phyloP scores from a whole-genome alignment of 352 stramenopile species.

The Phytophthora multivora region DNA sequence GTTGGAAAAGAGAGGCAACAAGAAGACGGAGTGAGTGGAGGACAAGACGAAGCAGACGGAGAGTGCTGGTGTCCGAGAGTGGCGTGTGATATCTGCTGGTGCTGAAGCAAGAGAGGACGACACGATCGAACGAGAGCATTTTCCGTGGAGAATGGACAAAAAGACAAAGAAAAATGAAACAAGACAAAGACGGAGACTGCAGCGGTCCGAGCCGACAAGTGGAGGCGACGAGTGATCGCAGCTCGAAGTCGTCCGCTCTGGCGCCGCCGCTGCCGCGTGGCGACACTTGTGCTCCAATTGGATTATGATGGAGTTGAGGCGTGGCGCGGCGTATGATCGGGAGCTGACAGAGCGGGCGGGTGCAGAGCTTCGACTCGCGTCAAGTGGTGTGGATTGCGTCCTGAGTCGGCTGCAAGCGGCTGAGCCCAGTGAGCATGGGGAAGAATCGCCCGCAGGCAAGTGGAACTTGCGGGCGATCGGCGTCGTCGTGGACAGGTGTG shows the following conservation, averaged over 20 bases:
- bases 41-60: constrained; percentile 22
- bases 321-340: constrained; percentile 11
- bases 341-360: constrained; percentile 18
- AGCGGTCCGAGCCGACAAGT: constrained; percentile 29
- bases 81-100: constrained; percentile 33
- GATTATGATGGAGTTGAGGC: constrained; percentile 34
- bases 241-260: constrained; percentile 27
- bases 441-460: constrained; percentile 39
- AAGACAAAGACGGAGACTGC: constrained; percentile 38
- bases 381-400: constrained; percentile 27
- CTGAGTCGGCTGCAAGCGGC: neutral
- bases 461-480: constrained; percentile 47
- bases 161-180: constrained; percentile 34
- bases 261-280: constrained; percentile 13
- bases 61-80: constrained; percentile 6
- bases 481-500: constrained; percentile 41
- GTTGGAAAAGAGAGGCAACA: constrained; percentile 4
- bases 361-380: constrained; percentile 31
- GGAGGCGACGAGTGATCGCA: constrained; percentile 35
- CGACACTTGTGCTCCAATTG: constrained; percentile 22
- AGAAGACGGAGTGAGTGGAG: constrained; percentile 4
- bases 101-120: constrained; percentile 29
- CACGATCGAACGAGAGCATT: neutral
- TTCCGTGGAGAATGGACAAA: constrained; percentile 31
- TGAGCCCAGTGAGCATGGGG: constrained; percentile 16